phyloP scores from a whole-genome alignment of 371 early-diverging fungal genomes.

The Astathelohania contejeani region DNA sequence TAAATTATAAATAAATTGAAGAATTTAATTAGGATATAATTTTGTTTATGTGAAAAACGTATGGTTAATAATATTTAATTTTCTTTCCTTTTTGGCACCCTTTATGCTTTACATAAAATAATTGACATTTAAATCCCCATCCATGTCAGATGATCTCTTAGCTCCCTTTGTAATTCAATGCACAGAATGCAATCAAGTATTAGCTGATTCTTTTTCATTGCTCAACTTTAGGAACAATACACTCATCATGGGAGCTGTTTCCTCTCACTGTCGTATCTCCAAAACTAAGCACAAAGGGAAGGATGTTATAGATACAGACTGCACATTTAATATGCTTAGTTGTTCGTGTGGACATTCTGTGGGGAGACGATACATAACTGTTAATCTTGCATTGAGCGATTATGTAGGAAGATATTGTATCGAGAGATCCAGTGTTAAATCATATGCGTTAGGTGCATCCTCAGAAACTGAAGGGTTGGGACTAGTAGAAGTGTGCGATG shows the following conservation, averaged over 20 bases:
- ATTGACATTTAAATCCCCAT: too few species aligned
- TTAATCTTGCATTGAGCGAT: slow-evolving; percentile 13
- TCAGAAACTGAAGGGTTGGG: not conserved
- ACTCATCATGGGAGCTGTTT: slow-evolving; percentile 16
- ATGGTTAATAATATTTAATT: too few species aligned
- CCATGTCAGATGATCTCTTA: too few species aligned
- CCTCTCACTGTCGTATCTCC: slow-evolving; percentile 5
- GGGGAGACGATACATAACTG: slow-evolving; percentile 29
- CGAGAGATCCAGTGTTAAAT: slow-evolving; percentile 4
- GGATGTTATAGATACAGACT: slow-evolving; percentile 3
- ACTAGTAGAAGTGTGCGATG: slow-evolving; percentile 16
- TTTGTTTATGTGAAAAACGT: too few species aligned
- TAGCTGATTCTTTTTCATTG: slow-evolving; percentile 33
- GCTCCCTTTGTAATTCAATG: slow-evolving; percentile 40
- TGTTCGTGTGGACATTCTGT: slow-evolving; percentile 18
- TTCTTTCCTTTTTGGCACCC: too few species aligned
- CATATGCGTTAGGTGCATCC: slow-evolving; percentile 19
- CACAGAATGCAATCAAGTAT: slow-evolving; percentile 18
- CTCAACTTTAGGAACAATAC: slow-evolving; percentile 17
- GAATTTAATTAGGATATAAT: too few species aligned
- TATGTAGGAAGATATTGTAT: slow-evolving; percentile 23
- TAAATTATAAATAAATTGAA: too few species aligned
- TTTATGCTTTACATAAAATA: too few species aligned
- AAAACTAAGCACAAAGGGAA: not conserved
- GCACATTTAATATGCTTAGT: slow-evolving; percentile 10